Conservation (phyloP, 148 eudicot genomes). For the Chenopodium quinoa region DNA sequence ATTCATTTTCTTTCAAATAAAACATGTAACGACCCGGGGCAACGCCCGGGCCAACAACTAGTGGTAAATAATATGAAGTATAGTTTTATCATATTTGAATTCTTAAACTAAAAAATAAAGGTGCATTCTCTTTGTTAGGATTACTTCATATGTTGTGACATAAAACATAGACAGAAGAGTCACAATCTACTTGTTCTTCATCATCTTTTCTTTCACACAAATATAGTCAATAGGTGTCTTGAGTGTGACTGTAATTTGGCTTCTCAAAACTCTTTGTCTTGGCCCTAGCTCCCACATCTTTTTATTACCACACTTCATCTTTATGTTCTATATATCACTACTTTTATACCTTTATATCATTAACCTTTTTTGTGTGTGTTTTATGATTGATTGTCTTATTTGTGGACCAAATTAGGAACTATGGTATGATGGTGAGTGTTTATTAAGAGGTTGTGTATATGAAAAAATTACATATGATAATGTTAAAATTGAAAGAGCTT, state of each 20-base stretch:
- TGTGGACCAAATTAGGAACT: slow-evolving; percentile 31
- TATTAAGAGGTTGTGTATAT: neutral
- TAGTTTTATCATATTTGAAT: neutral
- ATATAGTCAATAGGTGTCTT: slow-evolving; percentile 17
- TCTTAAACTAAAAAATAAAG: neutral
- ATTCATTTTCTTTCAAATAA: too few relatives aligned
- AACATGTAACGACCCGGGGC: too few relatives aligned
- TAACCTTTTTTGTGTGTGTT: slow-evolving; percentile 8
- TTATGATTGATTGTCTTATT: slow-evolving; percentile 18
- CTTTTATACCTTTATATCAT: neutral
- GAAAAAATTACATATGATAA: neutral
- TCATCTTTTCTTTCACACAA: slow-evolving; percentile 1
- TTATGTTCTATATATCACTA: neutral
- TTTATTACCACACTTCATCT: slow-evolving; percentile 5
- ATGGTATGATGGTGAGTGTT: slow-evolving; percentile 31
- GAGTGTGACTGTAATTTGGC: slow-evolving; percentile 20
- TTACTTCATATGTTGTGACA: slow-evolving; percentile 5
- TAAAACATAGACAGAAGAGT: slow-evolving; percentile 22
- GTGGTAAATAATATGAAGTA: neutral
- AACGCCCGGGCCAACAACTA: too few relatives aligned
- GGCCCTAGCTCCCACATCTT: slow-evolving; percentile 6
- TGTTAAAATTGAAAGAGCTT: slow-evolving; percentile 11
- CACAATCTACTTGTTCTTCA: slow-evolving; percentile 21
- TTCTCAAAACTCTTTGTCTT: slow-evolving; percentile 29
- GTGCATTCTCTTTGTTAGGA: neutral